phyloP scores from a whole-genome alignment of 2,329 filamentous ascomycete genomes.

The Alternaria arborescens region DNA sequence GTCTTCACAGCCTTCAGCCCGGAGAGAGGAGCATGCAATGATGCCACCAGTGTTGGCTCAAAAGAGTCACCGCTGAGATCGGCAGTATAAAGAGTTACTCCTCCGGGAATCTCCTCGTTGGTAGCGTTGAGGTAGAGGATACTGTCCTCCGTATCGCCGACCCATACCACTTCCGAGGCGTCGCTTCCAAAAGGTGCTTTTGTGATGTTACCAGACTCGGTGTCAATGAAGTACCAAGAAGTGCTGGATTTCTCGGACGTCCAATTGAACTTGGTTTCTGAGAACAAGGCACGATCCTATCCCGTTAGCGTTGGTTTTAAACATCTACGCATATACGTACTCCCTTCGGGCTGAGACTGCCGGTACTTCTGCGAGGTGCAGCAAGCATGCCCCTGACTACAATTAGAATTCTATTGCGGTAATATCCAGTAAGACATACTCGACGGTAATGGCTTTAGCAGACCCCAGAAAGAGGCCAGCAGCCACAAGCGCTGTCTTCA shows the following conservation, averaged over 20 bases:
- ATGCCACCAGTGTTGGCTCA: constrained; percentile 43
- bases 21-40: constrained; percentile 57
- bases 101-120: constrained; percentile 61
- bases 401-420: constrained; percentile 6
- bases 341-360: constrained; percentile 44
- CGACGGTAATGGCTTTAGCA: constrained; percentile 36
- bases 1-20: constrained; percentile 59
- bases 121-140: constrained; percentile 72
- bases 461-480: constrained; percentile 38
- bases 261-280: constrained; percentile 49
- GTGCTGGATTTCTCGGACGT: constrained; percentile 55
- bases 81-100: constrained; percentile 47
- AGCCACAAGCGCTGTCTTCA: constrained; percentile 34
- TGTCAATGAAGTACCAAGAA: constrained; percentile 54
- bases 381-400: constrained; percentile 30
- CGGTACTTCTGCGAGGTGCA: constrained; percentile 44
- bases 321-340: constrained; percentile 24
- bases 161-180: constrained; percentile 48
- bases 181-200: constrained; percentile 44
- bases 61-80: constrained; percentile 40
- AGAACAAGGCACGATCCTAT: constrained; percentile 46
- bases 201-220: constrained; percentile 42
- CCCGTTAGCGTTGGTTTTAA: constrained; percentile 4
- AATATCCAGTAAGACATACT: constrained; percentile 25
- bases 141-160: constrained; percentile 50